Evolutionary conservation across 164 flowering plant genomes (phyloP).

Genomic region (Piper longum): DNA sequence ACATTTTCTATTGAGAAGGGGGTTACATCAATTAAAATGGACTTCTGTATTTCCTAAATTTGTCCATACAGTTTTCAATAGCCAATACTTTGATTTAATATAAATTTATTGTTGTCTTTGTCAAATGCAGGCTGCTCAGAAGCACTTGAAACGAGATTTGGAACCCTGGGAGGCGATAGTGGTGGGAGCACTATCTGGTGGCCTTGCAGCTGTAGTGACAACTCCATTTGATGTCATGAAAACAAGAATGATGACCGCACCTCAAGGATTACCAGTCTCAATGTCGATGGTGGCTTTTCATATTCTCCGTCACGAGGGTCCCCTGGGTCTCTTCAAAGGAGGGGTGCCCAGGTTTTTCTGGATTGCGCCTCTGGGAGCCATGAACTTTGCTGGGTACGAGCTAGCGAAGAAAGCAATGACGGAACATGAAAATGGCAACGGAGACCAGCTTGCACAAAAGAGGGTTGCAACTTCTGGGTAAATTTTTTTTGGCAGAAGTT

Average conservation of each 20-base stretch:
- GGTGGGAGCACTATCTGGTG: slow-evolving; percentile 94
- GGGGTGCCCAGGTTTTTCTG: slow-evolving; percentile 95
- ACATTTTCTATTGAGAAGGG: background rate
- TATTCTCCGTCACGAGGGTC: slow-evolving; percentile 79
- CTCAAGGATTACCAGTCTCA: slow-evolving; percentile 53
- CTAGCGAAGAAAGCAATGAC: slow-evolving; percentile 85
- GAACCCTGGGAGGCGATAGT: slow-evolving; percentile 91
- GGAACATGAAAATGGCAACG: slow-evolving; percentile 31
- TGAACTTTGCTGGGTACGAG: slow-evolving; percentile 99
- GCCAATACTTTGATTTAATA: no score
- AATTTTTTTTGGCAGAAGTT: background rate
- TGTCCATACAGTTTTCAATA: background rate
- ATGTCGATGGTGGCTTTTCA: slow-evolving; percentile 65
- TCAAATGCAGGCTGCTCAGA: slow-evolving; percentile 39
- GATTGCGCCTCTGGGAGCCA: slow-evolving; percentile 98
- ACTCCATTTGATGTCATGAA: slow-evolving; percentile 98
- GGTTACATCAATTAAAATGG: background rate
- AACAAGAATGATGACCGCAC: slow-evolving; percentile 97
- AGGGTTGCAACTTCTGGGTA: slow-evolving; percentile 23
- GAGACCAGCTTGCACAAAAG: slow-evolving; percentile 27
- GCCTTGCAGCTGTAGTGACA: slow-evolving; percentile 79
- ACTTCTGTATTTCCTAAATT: no score
- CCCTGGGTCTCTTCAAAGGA: slow-evolving; percentile 89
- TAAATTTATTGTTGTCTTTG: background rate
- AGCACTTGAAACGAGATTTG: slow-evolving; percentile 55